Conservation (phyloP, 2,329 filamentous ascomycete species). For the Fusarium redolens region DNA sequence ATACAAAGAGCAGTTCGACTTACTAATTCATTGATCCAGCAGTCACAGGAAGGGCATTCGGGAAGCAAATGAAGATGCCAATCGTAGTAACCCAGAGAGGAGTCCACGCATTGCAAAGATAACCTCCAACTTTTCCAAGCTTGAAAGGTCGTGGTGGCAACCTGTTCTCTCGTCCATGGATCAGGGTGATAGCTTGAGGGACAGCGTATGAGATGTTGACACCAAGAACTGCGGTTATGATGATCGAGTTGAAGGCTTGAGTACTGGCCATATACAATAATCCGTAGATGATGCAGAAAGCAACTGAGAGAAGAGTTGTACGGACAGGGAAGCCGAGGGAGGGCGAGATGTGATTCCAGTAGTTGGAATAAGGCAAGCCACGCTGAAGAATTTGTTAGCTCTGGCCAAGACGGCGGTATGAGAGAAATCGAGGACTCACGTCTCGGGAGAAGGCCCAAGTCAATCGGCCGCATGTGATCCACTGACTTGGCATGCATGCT, state of each 20-base stretch:
- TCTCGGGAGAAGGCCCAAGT: background rate
- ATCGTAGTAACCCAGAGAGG: background rate
- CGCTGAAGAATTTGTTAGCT: background rate
- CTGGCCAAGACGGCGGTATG: no score
- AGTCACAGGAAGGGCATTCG: background rate
- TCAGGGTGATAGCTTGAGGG: background rate
- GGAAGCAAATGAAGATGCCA: background rate
- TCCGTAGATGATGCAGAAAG: background rate
- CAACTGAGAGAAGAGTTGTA: background rate
- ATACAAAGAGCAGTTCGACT: accelerated
- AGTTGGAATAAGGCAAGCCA: background rate
- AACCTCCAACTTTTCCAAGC: background rate
- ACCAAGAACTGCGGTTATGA: background rate
- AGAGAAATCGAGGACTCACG: background rate
- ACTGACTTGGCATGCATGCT: background rate
- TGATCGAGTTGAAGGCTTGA: background rate
- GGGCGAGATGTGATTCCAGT: background rate
- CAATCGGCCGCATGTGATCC: background rate
- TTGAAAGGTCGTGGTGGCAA: background rate
- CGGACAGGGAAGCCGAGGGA: background rate
- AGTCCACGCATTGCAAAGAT: background rate
- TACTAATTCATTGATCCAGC: background rate
- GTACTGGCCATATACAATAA: background rate
- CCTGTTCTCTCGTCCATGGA: background rate
- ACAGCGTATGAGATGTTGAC: background rate